Conservation (phyloP, 768 basidiomycete species). For the Hemileccinum impolitum region DNA sequence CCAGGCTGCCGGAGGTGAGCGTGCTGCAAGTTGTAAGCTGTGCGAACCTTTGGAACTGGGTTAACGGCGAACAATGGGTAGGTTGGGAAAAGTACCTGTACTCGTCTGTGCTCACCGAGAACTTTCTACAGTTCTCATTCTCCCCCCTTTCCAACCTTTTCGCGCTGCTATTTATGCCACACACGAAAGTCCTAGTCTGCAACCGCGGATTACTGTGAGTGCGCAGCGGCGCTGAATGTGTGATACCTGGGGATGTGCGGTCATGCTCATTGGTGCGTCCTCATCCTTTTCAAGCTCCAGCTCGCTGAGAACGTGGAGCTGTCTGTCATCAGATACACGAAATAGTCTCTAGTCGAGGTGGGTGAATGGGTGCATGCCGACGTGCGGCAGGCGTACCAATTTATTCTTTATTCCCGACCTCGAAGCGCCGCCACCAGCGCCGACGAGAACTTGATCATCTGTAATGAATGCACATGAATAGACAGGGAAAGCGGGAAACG, state of each 20-base stretch:
- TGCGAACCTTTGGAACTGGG: conserved; percentile 14
- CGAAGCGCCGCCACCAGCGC: conserved; percentile 87
- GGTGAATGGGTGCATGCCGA: conserved; percentile 3
- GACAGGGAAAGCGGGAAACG: conserved; percentile 82
- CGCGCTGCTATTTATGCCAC: conserved; percentile 81
- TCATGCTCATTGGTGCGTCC: conserved; percentile 97
- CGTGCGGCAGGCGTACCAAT: conserved; percentile 45
- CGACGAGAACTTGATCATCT: conserved; percentile 69
- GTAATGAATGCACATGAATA: conserved; percentile 82
- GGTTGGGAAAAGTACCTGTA: conserved; percentile 46
- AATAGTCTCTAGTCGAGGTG: conserved; percentile 58
- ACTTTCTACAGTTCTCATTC: conserved; percentile 87
- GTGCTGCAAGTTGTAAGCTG: conserved; percentile 53
- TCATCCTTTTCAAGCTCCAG: conserved; percentile 75
- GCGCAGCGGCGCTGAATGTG: background rate
- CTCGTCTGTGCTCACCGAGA: conserved; percentile 43
- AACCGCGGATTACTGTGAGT: background rate
- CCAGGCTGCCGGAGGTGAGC: conserved; percentile 52
- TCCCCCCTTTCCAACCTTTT: conserved; percentile 58
- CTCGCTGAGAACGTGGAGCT: conserved; percentile 59
- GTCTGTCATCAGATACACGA: conserved; percentile 49
- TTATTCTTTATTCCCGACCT: conserved; percentile 93
- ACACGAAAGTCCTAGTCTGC: conserved; percentile 57
- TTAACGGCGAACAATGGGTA: conserved; percentile 9
- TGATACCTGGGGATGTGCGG: conserved; percentile 57